Conservation (phyloP, 192 early-diverging fungal genomes). For the Umbelopsis sp. region DNA sequence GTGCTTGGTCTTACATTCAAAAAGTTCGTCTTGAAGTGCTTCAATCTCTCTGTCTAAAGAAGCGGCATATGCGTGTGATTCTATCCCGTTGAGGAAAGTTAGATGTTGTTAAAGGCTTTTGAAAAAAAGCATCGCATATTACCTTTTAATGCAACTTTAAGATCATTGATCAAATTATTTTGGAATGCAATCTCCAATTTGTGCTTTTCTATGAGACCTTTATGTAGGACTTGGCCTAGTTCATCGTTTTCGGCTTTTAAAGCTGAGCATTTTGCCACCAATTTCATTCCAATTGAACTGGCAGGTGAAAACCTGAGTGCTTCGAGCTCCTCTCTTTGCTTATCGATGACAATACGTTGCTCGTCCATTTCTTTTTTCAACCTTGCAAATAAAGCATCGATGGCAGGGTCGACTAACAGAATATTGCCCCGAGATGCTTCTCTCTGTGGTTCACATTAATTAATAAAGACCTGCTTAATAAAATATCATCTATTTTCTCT, state of each 20-base stretch:
- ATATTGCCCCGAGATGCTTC: neutral
- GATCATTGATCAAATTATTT: constrained; percentile 27
- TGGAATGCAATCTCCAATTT: constrained; percentile 33
- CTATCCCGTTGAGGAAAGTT: neutral
- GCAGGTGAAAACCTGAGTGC: constrained; percentile 27
- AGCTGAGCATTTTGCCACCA: constrained; percentile 26
- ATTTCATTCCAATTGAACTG: constrained; percentile 29
- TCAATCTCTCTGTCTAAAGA: constrained; percentile 29
- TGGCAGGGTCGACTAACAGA: constrained; percentile 31
- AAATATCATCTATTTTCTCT: neutral
- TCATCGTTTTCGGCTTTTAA: constrained; percentile 35
- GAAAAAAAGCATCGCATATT: neutral
- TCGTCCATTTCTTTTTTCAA: constrained; percentile 36
- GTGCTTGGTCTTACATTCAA: neutral
- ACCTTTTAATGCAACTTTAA: constrained; percentile 29
- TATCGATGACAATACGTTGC: constrained; percentile 21
- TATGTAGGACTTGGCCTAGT: constrained; percentile 31
- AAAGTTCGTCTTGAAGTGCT: constrained; percentile 20
- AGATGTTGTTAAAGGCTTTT: neutral
- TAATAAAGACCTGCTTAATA: neutral
- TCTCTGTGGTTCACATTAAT: neutral
- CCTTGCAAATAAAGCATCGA: constrained; percentile 28
- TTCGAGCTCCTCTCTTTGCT: constrained; percentile 28
- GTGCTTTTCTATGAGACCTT: constrained; percentile 32
- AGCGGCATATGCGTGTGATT: constrained; percentile 20